A percentile compares a stretch with the other conserved stretches of the same genome.
Conservation (phyloP, 306 rosid genomes). For the Castanea sativa region DNA sequence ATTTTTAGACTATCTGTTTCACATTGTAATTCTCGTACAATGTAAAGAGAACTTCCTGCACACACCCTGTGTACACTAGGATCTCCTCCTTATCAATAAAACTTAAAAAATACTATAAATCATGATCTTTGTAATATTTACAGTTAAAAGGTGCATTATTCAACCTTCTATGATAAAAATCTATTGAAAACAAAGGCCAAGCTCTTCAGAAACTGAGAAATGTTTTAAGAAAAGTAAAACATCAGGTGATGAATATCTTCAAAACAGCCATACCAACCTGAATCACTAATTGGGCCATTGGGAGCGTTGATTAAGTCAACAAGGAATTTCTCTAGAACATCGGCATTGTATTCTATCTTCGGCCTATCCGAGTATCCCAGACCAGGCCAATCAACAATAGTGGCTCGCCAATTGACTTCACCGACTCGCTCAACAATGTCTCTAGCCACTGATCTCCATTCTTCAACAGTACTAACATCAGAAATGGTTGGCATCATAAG, state of each 20-base stretch:
- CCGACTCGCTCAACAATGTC: conserved; percentile 64
- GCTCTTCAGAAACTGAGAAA: not conserved
- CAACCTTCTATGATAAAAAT: not conserved
- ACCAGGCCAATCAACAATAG: conserved; percentile 98
- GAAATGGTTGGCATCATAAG: conserved; percentile 91
- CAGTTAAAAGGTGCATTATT: not conserved
- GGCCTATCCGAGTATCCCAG: conserved; percentile 90
- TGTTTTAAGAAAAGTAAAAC: not conserved
- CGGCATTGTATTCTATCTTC: conserved; percentile 82
- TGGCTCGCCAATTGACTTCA: conserved; percentile 64
- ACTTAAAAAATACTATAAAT: not conserved
- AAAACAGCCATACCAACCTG: conserved; percentile 48
- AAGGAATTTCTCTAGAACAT: conserved; percentile 76
- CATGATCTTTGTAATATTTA: not conserved
- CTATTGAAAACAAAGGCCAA: not conserved
- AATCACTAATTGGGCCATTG: conserved; percentile 56
- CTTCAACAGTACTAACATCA: conserved; percentile 96
- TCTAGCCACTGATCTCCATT: conserved; percentile 86
- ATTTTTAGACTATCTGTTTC: too few relatives aligned
- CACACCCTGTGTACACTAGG: too few relatives aligned
- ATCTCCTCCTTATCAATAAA: too few relatives aligned
- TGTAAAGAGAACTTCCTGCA: too few relatives aligned
- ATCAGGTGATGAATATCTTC: not conserved
- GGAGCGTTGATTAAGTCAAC: conserved; percentile 81
- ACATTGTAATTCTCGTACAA: too few relatives aligned